Conservation (phyloP, 345 rosid genomes). For the Acer negundo region DNA sequence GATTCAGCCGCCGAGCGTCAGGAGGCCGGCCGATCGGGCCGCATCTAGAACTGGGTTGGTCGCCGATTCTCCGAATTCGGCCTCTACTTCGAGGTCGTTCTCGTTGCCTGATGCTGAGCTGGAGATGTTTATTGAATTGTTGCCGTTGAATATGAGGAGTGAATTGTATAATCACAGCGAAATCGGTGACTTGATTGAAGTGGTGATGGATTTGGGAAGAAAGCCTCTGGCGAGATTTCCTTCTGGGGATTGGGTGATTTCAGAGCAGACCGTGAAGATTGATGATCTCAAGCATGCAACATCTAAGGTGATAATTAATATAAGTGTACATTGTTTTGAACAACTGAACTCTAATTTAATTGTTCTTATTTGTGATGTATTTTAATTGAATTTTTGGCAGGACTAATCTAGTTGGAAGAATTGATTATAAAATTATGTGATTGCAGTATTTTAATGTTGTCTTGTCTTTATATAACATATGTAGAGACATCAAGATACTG, state of each 20-base stretch:
- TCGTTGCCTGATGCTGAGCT: conserved; percentile 48
- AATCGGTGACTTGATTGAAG: conserved; percentile 77
- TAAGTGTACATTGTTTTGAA: not conserved
- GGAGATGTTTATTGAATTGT: conserved; percentile 69
- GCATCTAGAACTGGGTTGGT: conserved; percentile 42
- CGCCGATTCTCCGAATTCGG: conserved; percentile 31
- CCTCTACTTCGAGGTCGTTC: conserved; percentile 36
- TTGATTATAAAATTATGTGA: not conserved
- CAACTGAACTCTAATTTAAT: not conserved
- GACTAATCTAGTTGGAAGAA: too few relatives aligned
- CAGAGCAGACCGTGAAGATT: conserved; percentile 58
- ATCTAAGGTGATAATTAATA: conserved; percentile 56
- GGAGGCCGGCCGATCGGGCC: conserved; percentile 52
- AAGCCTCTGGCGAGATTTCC: conserved; percentile 93
- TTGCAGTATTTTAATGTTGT: conserved; percentile 6
- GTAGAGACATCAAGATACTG: not conserved
- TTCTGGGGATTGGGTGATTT: conserved; percentile 87
- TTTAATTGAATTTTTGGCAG: not conserved
- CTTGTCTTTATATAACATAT: not conserved
- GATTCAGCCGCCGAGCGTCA: conserved; percentile 49
- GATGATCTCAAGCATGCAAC: conserved; percentile 81
- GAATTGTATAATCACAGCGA: conserved; percentile 55
- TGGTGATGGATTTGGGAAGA: conserved; percentile 93
- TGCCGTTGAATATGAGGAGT: conserved; percentile 65
- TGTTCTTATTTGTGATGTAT: not conserved